phyloP scores from a whole-genome alignment of 129 eudicot genomes.

The Sambucus nigra region DNA sequence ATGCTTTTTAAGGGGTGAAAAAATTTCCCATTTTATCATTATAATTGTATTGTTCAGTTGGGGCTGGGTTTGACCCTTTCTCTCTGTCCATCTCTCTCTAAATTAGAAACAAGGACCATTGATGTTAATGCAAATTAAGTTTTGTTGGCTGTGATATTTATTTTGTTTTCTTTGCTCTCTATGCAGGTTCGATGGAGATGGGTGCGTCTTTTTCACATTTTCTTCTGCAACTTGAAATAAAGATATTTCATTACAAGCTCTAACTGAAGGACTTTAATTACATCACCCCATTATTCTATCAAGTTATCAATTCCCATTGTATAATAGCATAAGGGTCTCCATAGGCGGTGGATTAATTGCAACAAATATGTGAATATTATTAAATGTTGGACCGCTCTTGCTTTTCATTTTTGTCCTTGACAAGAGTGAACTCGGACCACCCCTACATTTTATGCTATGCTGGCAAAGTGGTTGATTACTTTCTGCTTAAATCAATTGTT shows the following conservation, averaged over 20 bases:
- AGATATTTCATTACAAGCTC: background rate
- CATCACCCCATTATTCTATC: background rate
- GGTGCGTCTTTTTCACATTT: background rate
- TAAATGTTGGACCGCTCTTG: background rate
- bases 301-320: background rate
- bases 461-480: background rate
- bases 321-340: no score
- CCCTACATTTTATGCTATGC: background rate
- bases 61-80: background rate
- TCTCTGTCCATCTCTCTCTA: no score
- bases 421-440: background rate
- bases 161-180: background rate
- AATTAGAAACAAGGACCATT: background rate
- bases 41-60: background rate
- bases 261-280: background rate
- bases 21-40: background rate
- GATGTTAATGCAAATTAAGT: background rate
- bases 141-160: background rate
- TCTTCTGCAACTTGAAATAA: background rate
- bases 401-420: background rate
- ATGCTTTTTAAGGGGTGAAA: background rate
- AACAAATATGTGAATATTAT: background rate
- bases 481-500: background rate
- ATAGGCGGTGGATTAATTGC: background rate
- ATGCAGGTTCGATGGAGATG: conserved; percentile 3